These are phyloP conservation scores for Ampelocalamus luodianensis DNA, from an alignment of 176 grass and related monocot species.

Conservation along the genomic window DNA sequence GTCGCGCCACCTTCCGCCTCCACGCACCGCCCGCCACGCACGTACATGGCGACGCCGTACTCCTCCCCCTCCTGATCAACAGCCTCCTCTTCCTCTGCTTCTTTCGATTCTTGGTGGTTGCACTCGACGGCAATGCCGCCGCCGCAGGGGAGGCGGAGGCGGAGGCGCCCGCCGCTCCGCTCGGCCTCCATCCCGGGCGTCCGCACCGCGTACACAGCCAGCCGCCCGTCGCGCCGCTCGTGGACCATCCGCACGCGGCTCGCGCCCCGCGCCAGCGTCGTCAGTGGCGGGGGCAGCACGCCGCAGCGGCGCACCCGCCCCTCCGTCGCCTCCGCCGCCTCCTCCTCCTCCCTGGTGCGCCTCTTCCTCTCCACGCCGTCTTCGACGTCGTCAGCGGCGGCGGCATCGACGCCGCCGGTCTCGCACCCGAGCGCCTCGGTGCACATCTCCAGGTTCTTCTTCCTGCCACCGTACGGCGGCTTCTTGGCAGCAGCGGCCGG, in stretches of 20 bases:
- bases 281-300: conserved; percentile 63
- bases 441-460: conserved; percentile 65
- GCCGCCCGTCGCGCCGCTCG: conserved; percentile 61
- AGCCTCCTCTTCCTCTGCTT: conserved; percentile 21
- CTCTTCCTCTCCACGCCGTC: conserved; percentile 35
- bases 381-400: conserved; percentile 19
- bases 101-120: conserved; percentile 17
- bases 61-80: not conserved
- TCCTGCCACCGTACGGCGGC: conserved; percentile 43
- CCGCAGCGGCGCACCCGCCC: conserved; percentile 8
- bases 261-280: conserved; percentile 47
- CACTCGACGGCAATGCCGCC: conserved; percentile 16
- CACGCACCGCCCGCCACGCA: conserved; percentile 47
- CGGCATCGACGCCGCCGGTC: conserved; percentile 59
- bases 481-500: conserved; percentile 11
- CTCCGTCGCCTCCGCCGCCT: not conserved
- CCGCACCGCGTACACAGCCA: conserved; percentile 60
- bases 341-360: conserved; percentile 11
- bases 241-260: conserved; percentile 56
- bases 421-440: conserved; percentile 87
- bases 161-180: conserved; percentile 66
- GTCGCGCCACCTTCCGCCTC: conserved; percentile 34
- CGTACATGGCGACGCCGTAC: conserved; percentile 40
- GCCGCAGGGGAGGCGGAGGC: conserved; percentile 34
- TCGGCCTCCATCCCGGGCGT: conserved; percentile 55